Conservation (phyloP, 306 rosid genomes). For the Corylus heterophylla region DNA sequence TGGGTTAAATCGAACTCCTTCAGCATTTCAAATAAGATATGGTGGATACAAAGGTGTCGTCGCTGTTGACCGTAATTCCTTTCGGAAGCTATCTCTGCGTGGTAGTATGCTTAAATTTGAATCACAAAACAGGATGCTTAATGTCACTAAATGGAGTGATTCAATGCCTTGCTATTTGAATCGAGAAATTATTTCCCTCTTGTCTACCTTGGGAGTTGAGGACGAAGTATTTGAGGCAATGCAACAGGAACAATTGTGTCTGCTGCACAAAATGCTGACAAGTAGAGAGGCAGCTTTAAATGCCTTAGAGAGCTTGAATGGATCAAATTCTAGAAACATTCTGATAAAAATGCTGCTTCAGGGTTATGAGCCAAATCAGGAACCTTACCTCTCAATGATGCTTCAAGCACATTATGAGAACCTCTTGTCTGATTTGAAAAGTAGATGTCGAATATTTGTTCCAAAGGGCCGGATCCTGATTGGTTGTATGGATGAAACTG, state of each 20-base stretch:
- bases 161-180: conserved; percentile 91
- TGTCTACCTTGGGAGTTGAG: conserved; percentile 76
- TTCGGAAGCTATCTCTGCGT: conserved; percentile 78
- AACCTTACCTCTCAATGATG: conserved; percentile 94
- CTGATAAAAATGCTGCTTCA: conserved; percentile 75
- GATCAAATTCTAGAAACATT: conserved; percentile 59
- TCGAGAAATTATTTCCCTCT: conserved; percentile 75
- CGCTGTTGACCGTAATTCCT: conserved; percentile 74
- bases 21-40: conserved; percentile 92
- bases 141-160: conserved; percentile 76
- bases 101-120: conserved; percentile 86
- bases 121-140: conserved; percentile 78
- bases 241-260: conserved; percentile 68
- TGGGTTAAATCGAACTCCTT: conserved; percentile 64
- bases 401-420: conserved; percentile 65
- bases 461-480: conserved; percentile 81
- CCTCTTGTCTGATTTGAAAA: conserved; percentile 75
- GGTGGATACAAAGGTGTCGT: conserved; percentile 98
- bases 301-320: conserved; percentile 62
- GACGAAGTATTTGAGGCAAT: conserved; percentile 71
- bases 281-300: conserved; percentile 59
- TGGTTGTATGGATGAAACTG: conserved; percentile 93
- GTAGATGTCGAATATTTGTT: conserved; percentile 69
- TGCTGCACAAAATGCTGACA: conserved; percentile 68
- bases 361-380: conserved; percentile 75